phyloP scores from a whole-genome alignment of 306 rosid genomes.

The Lagenaria siceraria region DNA sequence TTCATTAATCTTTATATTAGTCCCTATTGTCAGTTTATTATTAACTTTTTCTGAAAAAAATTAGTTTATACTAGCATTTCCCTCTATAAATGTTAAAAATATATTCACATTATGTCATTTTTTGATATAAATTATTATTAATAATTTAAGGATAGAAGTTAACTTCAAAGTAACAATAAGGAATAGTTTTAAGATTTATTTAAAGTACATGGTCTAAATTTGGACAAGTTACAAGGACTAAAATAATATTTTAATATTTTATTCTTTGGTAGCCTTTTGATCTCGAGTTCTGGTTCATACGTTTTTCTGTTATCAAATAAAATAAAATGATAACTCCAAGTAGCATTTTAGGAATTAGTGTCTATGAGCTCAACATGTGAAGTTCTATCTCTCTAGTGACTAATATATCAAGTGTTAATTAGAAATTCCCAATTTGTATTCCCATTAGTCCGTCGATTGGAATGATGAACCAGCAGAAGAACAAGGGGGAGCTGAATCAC shows the following conservation, averaged over 20 bases:
- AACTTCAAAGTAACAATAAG: neutral
- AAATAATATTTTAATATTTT: neutral
- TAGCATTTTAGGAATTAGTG: neutral
- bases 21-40: neutral
- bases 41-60: neutral
- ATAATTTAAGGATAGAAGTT: no score
- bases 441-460: conserved; percentile 72
- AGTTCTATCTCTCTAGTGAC: neutral
- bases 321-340: neutral
- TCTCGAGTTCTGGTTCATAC: neutral
- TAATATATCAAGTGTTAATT: neutral
- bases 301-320: neutral
- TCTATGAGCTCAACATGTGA: neutral
- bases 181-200: no score
- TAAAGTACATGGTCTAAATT: neutral
- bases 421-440: conserved; percentile 5
- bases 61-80: neutral
- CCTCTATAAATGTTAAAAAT: neutral
- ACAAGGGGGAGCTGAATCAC: conserved; percentile 67
- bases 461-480: conserved; percentile 92
- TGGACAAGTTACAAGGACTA: neutral
- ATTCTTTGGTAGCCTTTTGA: neutral
- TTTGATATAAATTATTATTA: no score
- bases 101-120: neutral
- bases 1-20: neutral